These are phyloP conservation scores for Podochytrium sp. DNA, from an alignment of 192 early-diverging fungal species.

Conservation along the genomic window DNA sequence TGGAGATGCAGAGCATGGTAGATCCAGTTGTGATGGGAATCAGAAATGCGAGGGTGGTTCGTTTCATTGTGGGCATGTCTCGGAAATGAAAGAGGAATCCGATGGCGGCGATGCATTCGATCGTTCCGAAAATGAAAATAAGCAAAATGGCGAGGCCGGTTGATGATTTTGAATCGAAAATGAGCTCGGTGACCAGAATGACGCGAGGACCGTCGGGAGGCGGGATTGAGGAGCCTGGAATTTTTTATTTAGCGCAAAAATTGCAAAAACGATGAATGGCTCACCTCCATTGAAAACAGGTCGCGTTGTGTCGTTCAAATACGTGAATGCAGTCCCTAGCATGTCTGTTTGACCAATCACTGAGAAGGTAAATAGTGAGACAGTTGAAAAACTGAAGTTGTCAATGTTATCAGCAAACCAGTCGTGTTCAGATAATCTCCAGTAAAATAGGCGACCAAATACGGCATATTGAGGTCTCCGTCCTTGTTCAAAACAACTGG, in stretches of 20 bases:
- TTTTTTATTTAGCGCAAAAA: background rate
- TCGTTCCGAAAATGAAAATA: no score
- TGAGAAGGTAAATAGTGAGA: background rate
- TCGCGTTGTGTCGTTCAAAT: background rate
- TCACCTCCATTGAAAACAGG: slow-evolving; percentile 3
- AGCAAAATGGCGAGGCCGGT: no score
- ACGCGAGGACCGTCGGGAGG: background rate
- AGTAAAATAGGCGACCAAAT: slow-evolving; percentile 2
- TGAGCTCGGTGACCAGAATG: no score
- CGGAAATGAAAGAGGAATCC: no score
- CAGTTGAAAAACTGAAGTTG: background rate
- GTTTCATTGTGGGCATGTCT: no score
- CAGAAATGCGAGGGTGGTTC: no score
- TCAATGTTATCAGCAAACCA: background rate
- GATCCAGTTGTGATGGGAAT: no score
- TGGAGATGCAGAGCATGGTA: no score
- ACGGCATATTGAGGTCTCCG: slow-evolving; percentile 2
- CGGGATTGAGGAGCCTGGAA: background rate
- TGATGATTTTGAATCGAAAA: no score
- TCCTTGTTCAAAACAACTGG: background rate
- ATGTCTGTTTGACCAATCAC: slow-evolving; percentile 10
- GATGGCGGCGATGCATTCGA: no score
- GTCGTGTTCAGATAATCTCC: background rate
- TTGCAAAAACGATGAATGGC: no score
- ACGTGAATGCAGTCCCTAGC: background rate